phyloP scores from a whole-genome alignment of 78 protist species.

The Ministeria vibrans region DNA sequence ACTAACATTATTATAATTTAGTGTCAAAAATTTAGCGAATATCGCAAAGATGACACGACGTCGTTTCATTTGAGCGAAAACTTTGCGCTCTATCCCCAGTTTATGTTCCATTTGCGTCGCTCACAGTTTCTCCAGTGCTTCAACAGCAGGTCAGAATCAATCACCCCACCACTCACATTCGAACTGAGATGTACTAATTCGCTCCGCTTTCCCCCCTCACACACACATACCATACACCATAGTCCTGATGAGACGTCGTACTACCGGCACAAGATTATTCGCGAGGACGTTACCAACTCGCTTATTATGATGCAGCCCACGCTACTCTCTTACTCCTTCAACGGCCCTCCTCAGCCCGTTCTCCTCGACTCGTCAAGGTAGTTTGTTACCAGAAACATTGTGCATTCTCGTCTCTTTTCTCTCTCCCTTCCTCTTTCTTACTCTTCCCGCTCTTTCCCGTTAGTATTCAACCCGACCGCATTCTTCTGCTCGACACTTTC shows the following conservation, averaged over 20 bases:
- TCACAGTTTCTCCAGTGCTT: constrained; percentile 88
- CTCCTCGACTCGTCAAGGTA: constrained; percentile 53
- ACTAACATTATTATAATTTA: no score
- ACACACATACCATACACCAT: no score
- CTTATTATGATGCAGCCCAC: constrained; percentile 96
- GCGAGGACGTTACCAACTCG: constrained; percentile 65
- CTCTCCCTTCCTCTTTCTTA: no score
- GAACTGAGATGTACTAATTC: no score
- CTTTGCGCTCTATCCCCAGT: constrained; percentile 91
- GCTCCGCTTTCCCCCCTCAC: no score
- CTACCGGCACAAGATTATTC: constrained; percentile 55
- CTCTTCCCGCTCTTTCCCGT: no score
- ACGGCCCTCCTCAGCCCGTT: constrained; percentile 71
- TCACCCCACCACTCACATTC: no score
- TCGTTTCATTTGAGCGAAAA: constrained; percentile 58
- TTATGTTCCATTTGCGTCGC: constrained; percentile 97
- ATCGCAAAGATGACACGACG: constrained; percentile 62
- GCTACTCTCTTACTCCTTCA: constrained; percentile 68
- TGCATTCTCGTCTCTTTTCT: neutral
- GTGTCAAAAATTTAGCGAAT: constrained; percentile 60
- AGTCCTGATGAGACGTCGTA: constrained; percentile 96
- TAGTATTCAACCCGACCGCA: constrained; percentile 54
- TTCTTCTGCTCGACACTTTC: constrained; percentile 93
- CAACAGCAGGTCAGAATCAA: no score
- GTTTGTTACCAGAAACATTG: neutral